phyloP scores from a whole-genome alignment of 2,329 filamentous ascomycete species.

The Trichoderma lentiforme region DNA sequence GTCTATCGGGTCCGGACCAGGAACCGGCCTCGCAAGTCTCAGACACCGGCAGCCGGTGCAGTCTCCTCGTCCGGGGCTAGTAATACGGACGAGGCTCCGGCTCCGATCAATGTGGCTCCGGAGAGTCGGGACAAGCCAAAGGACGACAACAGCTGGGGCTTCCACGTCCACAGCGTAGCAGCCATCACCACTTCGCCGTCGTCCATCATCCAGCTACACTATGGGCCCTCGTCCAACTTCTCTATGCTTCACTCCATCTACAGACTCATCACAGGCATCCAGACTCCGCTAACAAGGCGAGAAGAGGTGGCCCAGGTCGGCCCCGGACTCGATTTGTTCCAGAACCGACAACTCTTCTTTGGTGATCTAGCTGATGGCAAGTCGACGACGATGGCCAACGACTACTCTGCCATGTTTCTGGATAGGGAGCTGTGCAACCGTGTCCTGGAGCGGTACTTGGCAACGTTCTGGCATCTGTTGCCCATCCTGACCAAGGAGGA shows the following conservation, averaged over 20 bases:
- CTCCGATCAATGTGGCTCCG: background rate
- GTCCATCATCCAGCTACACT: slow-evolving; percentile 13
- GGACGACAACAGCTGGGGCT: slow-evolving; percentile 15
- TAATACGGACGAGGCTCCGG: slow-evolving; percentile 4
- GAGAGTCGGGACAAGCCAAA: background rate
- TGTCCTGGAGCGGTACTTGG: background rate
- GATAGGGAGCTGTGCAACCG: background rate
- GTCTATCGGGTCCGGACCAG: slow-evolving; percentile 8
- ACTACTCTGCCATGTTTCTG: slow-evolving; percentile 9
- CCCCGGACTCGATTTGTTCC: slow-evolving; percentile 2
- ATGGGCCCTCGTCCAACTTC: slow-evolving; percentile 11
- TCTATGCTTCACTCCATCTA: slow-evolving; percentile 14
- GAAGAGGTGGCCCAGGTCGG: slow-evolving; percentile 11
- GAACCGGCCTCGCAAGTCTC: slow-evolving; percentile 12
- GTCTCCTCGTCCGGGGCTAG: background rate
- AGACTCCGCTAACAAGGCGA: slow-evolving; percentile 2
- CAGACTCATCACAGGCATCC: slow-evolving; percentile 9
- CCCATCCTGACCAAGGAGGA: slow-evolving; percentile 9
- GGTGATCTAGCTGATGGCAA: slow-evolving; percentile 10
- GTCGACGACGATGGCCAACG: background rate
- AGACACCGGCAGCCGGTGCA: background rate
- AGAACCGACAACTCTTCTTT: slow-evolving; percentile 15
- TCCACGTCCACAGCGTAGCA: slow-evolving; percentile 4
- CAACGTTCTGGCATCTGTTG: slow-evolving; percentile 8
- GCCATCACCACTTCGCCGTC: slow-evolving; percentile 11